phyloP scores from a whole-genome alignment of 257 asterid genomes.

The Capsicum baccatum region DNA sequence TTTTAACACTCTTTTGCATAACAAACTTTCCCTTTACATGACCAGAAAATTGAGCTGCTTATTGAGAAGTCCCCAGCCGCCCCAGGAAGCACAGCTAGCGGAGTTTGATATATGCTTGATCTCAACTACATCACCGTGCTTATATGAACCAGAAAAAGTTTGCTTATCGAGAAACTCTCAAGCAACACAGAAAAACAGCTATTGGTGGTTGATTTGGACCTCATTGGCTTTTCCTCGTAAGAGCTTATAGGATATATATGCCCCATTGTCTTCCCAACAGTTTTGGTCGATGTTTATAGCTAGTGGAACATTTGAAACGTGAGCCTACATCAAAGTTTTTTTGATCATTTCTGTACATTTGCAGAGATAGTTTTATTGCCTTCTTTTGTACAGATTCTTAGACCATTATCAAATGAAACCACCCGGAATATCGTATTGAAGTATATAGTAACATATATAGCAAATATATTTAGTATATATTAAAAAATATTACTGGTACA shows the following conservation, averaged over 20 bases:
- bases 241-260: no score
- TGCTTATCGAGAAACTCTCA: not conserved
- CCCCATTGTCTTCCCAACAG: not conserved
- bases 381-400: no score
- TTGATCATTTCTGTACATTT: not conserved
- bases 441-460: no score
- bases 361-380: not conserved
- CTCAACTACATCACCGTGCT: not conserved
- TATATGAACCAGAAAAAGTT: not conserved
- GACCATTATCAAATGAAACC: no score
- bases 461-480: no score
- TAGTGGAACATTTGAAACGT: constrained; percentile 6
- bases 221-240: not conserved
- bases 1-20: no score
- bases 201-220: not conserved
- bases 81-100: constrained; percentile 30
- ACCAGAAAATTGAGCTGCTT: constrained; percentile 70
- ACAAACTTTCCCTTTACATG: constrained; percentile 29
- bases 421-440: no score
- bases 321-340: not conserved
- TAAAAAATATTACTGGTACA: no score
- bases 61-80: constrained; percentile 54
- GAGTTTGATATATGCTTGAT: not conserved
- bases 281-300: not conserved
- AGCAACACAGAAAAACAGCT: not conserved